phyloP scores from a whole-genome alignment of 1,284 basidiomycete species.

The Melampsora larici-populina region DNA sequence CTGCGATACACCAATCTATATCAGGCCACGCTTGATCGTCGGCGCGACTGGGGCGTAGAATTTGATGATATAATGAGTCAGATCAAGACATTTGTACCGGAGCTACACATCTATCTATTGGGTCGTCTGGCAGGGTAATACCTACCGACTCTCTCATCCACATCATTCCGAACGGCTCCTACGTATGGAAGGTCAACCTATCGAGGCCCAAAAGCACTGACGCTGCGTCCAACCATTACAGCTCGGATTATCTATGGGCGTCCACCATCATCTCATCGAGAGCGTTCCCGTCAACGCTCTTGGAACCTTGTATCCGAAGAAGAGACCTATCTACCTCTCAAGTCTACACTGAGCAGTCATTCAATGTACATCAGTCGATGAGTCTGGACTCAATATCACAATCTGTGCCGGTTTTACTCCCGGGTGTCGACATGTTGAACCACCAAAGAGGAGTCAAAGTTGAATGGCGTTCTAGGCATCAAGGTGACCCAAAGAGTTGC shows the following conservation, averaged over 20 bases:
- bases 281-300: slow-evolving; percentile 23
- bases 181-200: no score
- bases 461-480: slow-evolving; percentile 20
- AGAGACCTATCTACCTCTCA: neutral
- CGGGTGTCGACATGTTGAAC: slow-evolving; percentile 39
- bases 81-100: neutral
- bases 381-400: neutral
- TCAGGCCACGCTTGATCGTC: slow-evolving; percentile 9
- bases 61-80: slow-evolving; percentile 7
- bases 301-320: neutral
- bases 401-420: slow-evolving; percentile 21
- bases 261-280: slow-evolving; percentile 31
- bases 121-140: slow-evolving; percentile 15
- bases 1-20: slow-evolving; percentile 9
- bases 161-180: no score
- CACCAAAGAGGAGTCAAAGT: slow-evolving; percentile 21
- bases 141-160: neutral
- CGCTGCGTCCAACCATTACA: neutral
- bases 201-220: no score
- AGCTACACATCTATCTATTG: slow-evolving; percentile 8
- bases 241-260: slow-evolving; percentile 38
- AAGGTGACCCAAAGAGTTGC: neutral
- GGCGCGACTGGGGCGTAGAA: slow-evolving; percentile 5
- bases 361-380: neutral
- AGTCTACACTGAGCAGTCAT: neutral